Evolutionary conservation across 768 basidiomycete genomes (phyloP).

Genomic region (Naematelia encephala): DNA sequence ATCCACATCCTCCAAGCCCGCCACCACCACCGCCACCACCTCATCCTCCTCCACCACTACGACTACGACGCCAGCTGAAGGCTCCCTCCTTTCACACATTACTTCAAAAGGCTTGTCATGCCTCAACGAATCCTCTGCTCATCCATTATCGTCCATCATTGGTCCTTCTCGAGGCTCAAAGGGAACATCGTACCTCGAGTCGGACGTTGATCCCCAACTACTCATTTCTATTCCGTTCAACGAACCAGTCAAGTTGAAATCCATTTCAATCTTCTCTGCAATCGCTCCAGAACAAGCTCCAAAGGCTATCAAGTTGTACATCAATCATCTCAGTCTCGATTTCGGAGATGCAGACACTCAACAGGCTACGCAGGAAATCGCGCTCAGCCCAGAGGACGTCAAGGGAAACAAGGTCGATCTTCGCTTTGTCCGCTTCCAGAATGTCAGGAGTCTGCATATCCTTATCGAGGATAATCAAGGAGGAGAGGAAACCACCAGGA

Average conservation of each 20-base stretch:
- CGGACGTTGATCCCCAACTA: slow-evolving; percentile 50
- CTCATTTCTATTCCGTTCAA: slow-evolving; percentile 49
- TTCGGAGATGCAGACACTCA: slow-evolving; percentile 43
- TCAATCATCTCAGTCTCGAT: slow-evolving; percentile 47
- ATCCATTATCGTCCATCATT: slow-evolving; percentile 46
- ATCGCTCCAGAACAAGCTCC: slow-evolving; percentile 46
- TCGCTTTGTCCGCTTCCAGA: slow-evolving; percentile 51
- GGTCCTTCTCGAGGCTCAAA: slow-evolving; percentile 41
- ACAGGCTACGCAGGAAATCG: slow-evolving; percentile 46
- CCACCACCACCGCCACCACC: slow-evolving; percentile 6
- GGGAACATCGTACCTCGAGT: slow-evolving; percentile 48
- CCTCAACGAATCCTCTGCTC: slow-evolving; percentile 48
- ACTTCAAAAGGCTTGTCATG: slow-evolving; percentile 45
- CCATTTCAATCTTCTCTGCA: slow-evolving; percentile 46
- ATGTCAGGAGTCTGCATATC: slow-evolving; percentile 45
- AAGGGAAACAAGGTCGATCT: slow-evolving; percentile 47
- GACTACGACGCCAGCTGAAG: not conserved
- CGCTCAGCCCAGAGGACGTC: slow-evolving; percentile 39
- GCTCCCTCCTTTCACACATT: slow-evolving; percentile 42
- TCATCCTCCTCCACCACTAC: slow-evolving; percentile 3
- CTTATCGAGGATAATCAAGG: slow-evolving; percentile 50
- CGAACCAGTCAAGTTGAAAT: slow-evolving; percentile 44
- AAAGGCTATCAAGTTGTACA: slow-evolving; percentile 48
- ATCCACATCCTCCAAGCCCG: slow-evolving; percentile 14
- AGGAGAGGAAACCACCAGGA: slow-evolving; percentile 51